These are phyloP conservation scores for Limnanthes douglasii DNA, from an alignment of 345 rosid species.

Conservation along the genomic window DNA sequence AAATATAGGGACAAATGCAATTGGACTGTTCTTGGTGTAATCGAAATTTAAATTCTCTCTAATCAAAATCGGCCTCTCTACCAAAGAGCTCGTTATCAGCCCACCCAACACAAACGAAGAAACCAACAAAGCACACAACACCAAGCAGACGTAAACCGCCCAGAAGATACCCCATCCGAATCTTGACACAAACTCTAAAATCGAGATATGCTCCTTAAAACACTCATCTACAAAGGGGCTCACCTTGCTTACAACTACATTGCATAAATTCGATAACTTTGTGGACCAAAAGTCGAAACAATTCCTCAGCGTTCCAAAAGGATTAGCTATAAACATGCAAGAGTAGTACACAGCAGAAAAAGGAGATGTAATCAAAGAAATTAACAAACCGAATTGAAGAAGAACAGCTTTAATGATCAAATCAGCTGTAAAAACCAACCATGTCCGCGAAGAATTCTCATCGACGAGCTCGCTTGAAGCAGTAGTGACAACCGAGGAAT, in stretches of 20 bases:
- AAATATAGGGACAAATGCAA: conserved; percentile 39
- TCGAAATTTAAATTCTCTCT: conserved; percentile 47
- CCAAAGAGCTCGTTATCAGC: conserved; percentile 33
- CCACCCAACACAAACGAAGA: conserved; percentile 37
- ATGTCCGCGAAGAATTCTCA: conserved; percentile 14
- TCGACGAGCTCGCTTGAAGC: too few relatives aligned
- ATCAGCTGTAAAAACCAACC: conserved; percentile 22
- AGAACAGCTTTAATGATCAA: conserved; percentile 51
- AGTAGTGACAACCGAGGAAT: too few relatives aligned
- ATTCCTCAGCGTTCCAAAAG: conserved; percentile 31
- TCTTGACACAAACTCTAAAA: conserved; percentile 21
- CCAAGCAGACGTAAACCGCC: conserved; percentile 45
- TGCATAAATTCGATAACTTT: conserved; percentile 13
- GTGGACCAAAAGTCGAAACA: conserved; percentile 14
- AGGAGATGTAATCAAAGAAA: conserved; percentile 32
- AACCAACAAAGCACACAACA: conserved; percentile 43
- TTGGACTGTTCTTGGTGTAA: conserved; percentile 35
- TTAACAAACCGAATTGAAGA: conserved; percentile 38
- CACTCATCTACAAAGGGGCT: conserved; percentile 19
- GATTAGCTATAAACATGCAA: conserved; percentile 33
- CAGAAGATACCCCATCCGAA: conserved; percentile 59
- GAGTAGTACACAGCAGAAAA: conserved; percentile 19
- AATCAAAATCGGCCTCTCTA: conserved; percentile 41
- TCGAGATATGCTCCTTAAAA: conserved; percentile 29
- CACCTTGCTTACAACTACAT: conserved; percentile 11